phyloP scores from a whole-genome alignment of 164 flowering plant species.

The Santalum album region DNA sequence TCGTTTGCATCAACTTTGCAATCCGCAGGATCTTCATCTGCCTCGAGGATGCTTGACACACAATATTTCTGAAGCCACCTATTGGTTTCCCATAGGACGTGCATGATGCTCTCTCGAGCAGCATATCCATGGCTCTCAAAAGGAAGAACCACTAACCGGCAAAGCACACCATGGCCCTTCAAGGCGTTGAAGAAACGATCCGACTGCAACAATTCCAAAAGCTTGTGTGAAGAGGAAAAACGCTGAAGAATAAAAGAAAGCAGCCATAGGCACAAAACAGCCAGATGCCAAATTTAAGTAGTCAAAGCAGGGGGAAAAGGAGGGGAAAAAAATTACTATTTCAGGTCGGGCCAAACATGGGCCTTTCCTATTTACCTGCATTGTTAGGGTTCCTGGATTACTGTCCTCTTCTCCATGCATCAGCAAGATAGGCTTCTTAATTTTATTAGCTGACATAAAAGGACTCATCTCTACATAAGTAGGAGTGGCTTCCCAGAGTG shows the following conservation, averaged over 20 bases:
- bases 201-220: conserved; percentile 48
- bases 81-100: conserved; percentile 95
- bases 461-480: conserved; percentile 96
- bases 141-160: conserved; percentile 88
- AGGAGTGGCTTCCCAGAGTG: conserved; percentile 91
- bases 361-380: conserved; percentile 60
- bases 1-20: conserved; percentile 23
- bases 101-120: conserved; percentile 97
- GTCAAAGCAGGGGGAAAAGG: no score
- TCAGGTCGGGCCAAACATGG: not conserved
- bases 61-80: conserved; percentile 84
- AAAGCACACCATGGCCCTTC: conserved; percentile 94
- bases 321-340: no score
- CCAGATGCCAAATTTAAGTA: no score
- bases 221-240: no score
- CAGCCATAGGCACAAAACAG: no score
- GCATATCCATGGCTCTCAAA: conserved; percentile 93
- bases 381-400: conserved; percentile 89
- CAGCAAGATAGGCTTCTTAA: conserved; percentile 87
- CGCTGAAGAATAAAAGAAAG: no score
- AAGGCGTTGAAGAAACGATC: conserved; percentile 90
- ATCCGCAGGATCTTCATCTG: conserved; percentile 21
- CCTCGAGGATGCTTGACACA: conserved; percentile 37
- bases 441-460: conserved; percentile 90
- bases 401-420: conserved; percentile 98